Conservation (phyloP, 2,329 filamentous ascomycete genomes). For the Cyphellophora europaea region DNA sequence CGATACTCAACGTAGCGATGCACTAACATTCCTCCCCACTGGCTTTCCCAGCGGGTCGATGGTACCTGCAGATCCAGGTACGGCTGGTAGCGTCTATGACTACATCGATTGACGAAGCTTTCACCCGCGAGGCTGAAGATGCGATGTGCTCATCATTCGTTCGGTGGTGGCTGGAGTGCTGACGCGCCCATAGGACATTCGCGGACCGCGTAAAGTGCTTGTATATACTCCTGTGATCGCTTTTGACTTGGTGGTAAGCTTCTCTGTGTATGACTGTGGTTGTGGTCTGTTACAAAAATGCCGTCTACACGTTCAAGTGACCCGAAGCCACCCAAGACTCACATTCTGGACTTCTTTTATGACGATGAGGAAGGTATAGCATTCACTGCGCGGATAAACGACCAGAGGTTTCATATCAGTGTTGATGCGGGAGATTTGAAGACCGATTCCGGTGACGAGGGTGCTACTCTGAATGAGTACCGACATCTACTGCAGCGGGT, state of each 20-base stretch:
- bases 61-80: not conserved
- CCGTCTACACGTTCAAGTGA: not conserved
- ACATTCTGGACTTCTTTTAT: conserved; percentile 9
- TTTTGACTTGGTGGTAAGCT: not conserved
- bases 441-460: not conserved
- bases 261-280: not conserved
- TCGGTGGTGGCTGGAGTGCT: not conserved
- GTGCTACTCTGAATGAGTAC: conserved; percentile 1
- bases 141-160: not conserved
- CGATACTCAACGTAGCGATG: not conserved
- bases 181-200: not conserved
- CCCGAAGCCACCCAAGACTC: not conserved
- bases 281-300: not conserved
- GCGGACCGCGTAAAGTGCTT: not conserved
- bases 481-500: not conserved
- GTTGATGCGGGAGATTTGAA: conserved; percentile 5
- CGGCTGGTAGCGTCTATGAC: too few species aligned
- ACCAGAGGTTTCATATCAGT: conserved; percentile 5
- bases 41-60: too few species aligned
- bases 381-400: conserved; percentile 5
- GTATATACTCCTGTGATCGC: too few species aligned
- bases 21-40: too few species aligned
- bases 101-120: too few species aligned
- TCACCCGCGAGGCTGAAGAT: not conserved
- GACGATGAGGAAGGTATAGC: conserved; percentile 4